These are phyloP conservation scores for Parachaetomium inaequale DNA, from an alignment of 495 filamentous ascomycete genomes.

Conservation along the genomic window DNA sequence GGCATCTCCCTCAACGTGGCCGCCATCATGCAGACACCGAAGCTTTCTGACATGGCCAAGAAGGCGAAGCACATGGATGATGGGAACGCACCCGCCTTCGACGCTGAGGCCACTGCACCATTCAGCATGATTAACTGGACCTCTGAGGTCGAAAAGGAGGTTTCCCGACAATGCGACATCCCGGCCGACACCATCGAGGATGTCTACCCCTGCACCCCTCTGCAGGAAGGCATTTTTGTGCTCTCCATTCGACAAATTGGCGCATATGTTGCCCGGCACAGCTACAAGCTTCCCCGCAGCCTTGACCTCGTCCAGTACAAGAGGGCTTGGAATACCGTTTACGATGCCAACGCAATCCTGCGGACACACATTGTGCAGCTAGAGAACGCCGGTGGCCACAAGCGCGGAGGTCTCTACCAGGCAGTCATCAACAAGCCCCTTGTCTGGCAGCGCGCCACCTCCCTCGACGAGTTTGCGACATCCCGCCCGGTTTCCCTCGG, in stretches of 20 bases:
- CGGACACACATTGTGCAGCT: conserved; percentile 60
- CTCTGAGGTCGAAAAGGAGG: conserved; percentile 13
- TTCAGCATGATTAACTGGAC: conserved; percentile 24
- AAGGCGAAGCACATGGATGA: conserved; percentile 3
- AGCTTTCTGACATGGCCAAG: conserved; percentile 39
- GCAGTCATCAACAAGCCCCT: conserved; percentile 52
- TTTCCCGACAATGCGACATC: conserved; percentile 1
- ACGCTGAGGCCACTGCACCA: neutral
- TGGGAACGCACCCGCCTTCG: neutral
- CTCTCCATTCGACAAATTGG: conserved; percentile 55
- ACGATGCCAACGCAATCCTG: conserved; percentile 49
- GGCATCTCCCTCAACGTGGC: conserved; percentile 41
- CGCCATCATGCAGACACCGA: conserved; percentile 43
- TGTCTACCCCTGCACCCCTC: conserved; percentile 64
- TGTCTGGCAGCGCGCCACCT: conserved; percentile 42
- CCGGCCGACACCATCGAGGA: conserved; percentile 47
- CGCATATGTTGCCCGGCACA: conserved; percentile 54
- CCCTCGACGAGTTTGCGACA: conserved; percentile 37
- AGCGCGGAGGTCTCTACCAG: conserved; percentile 53
- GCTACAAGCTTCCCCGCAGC: conserved; percentile 23
- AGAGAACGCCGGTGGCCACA: conserved; percentile 11
- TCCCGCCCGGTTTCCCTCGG: conserved; percentile 38
- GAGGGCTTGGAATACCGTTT: conserved; percentile 49
- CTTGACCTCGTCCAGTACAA: conserved; percentile 41
- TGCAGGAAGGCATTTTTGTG: conserved; percentile 67